Conservation (phyloP, 257 asterid genomes). For the Ehretia macrophylla region DNA sequence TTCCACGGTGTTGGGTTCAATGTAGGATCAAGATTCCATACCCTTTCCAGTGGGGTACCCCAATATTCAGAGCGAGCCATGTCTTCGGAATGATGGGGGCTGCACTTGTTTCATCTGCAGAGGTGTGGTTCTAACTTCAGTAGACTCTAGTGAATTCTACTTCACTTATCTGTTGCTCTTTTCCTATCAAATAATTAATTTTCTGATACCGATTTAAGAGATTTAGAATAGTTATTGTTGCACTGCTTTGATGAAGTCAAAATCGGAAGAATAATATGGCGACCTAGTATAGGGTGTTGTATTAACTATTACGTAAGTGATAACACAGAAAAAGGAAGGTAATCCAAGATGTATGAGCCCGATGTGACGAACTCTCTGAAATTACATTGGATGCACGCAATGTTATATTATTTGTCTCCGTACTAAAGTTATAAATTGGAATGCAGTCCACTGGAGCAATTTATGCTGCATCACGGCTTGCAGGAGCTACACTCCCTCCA, state of each 20-base stretch:
- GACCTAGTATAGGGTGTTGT: too few relatives aligned
- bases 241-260: too few relatives aligned
- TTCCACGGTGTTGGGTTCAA: conserved; percentile 17
- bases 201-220: too few relatives aligned
- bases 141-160: neutral
- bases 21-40: conserved; percentile 52
- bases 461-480: conserved; percentile 91
- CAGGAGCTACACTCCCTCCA: conserved; percentile 97
- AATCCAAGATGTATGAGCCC: neutral
- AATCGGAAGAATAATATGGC: too few relatives aligned
- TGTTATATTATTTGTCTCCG: neutral
- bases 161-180: neutral
- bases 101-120: conserved; percentile 91
- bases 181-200: too few relatives aligned
- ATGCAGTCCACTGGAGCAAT: conserved; percentile 85
- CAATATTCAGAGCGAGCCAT: conserved; percentile 23
- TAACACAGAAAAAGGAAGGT: neutral
- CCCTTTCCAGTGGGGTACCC: conserved; percentile 38
- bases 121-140: conserved; percentile 43
- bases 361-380: neutral
- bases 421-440: conserved; percentile 2
- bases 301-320: too few relatives aligned
- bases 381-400: neutral
- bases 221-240: too few relatives aligned
- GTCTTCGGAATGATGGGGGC: conserved; percentile 20